phyloP scores from a whole-genome alignment of 352 stramenopile species.

The Pseudoperonospora humuli region DNA sequence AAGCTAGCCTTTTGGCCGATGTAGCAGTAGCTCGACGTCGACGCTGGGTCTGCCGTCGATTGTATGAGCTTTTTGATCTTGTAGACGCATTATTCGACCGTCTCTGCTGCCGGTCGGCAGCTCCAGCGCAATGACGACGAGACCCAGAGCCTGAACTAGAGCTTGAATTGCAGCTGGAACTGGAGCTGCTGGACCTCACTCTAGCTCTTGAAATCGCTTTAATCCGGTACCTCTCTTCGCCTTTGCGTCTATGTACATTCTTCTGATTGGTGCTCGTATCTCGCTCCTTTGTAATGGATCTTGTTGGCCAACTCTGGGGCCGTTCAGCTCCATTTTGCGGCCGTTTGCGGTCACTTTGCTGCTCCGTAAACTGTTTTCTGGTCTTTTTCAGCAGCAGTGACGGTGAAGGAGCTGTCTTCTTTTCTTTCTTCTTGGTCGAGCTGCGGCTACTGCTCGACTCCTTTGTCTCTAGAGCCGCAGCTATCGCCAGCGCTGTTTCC shows the following conservation, averaged over 20 bases:
- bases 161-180: neutral
- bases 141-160: neutral
- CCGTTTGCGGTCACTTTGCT: neutral
- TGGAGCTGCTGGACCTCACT: constrained; percentile 4
- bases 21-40: neutral
- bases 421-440: constrained; percentile 4
- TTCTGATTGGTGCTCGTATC: neutral
- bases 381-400: constrained; percentile 8
- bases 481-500: constrained; percentile 23
- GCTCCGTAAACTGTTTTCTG: constrained; percentile 3
- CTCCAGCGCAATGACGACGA: neutral
- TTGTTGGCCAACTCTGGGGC: neutral
- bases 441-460: neutral
- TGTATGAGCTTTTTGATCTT: neutral
- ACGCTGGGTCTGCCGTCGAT: neutral
- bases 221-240: neutral
- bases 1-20: neutral
- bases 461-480: constrained; percentile 10
- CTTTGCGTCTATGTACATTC: neutral
- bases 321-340: neutral
- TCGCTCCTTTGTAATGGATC: constrained; percentile 1
- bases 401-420: constrained; percentile 2
- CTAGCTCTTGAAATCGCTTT: no score
- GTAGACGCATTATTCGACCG: neutral
- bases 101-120: neutral